These are phyloP conservation scores for Debaryomyces hansenii DNA, from an alignment of 805 yeast species.

Conservation along the genomic window DNA sequence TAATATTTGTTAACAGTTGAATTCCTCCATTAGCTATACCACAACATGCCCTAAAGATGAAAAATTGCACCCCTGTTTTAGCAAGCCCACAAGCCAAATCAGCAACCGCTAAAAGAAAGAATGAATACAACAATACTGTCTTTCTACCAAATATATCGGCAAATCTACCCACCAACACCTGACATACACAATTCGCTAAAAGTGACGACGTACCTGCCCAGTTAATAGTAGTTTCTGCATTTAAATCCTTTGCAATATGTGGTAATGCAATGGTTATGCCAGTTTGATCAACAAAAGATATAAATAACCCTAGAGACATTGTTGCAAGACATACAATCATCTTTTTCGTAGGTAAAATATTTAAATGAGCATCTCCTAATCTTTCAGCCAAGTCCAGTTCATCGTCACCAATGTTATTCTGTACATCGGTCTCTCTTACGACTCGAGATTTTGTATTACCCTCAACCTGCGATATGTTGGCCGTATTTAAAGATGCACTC, in stretches of 20 bases:
- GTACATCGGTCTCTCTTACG: too few species aligned
- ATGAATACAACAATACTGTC: slow-evolving; percentile 42
- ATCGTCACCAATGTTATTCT: neutral
- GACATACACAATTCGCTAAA: slow-evolving; percentile 70
- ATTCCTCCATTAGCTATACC: slow-evolving; percentile 64
- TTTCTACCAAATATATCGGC: slow-evolving; percentile 65
- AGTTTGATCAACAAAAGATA: slow-evolving; percentile 46
- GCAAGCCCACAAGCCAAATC: slow-evolving; percentile 44
- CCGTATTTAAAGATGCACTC: too few species aligned
- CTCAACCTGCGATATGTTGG: too few species aligned
- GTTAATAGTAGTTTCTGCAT: slow-evolving; percentile 45
- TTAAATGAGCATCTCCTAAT: slow-evolving; percentile 41
- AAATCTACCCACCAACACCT: slow-evolving; percentile 70
- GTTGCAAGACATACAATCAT: slow-evolving; percentile 33
- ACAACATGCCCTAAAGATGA: slow-evolving; percentile 52
- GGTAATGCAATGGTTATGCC: slow-evolving; percentile 47
- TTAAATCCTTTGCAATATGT: slow-evolving; percentile 41
- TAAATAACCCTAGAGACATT: slow-evolving; percentile 35
- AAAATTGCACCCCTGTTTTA: slow-evolving; percentile 45
- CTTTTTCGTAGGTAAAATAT: slow-evolving; percentile 33
- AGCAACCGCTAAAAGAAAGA: slow-evolving; percentile 44
- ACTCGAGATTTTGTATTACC: too few species aligned
- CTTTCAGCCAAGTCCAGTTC: slow-evolving; percentile 16
- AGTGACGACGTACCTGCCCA: slow-evolving; percentile 78
- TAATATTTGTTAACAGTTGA: slow-evolving; percentile 49